These are phyloP conservation scores for Pestalotiopsis sp. DNA, from an alignment of 2,329 filamentous ascomycete species.

Conservation along the genomic window DNA sequence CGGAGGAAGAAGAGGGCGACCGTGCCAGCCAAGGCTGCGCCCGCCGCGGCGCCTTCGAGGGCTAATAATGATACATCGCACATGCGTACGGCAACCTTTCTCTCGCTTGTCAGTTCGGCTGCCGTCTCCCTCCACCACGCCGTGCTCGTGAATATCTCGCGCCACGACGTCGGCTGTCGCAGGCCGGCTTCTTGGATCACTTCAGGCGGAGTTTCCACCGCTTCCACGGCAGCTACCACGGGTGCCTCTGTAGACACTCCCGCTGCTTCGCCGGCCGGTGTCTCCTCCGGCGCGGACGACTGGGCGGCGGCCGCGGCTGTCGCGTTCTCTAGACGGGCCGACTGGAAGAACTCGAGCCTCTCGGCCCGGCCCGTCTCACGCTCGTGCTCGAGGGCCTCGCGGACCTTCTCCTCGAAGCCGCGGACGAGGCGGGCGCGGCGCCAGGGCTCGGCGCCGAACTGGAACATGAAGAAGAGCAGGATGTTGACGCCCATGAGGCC, in stretches of 20 bases:
- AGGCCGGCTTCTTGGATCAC: constrained; percentile 11
- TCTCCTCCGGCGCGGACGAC: background rate
- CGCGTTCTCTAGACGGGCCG: constrained; percentile 37
- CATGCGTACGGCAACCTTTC: constrained; percentile 65
- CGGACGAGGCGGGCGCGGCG: constrained; percentile 77
- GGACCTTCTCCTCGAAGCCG: constrained; percentile 79
- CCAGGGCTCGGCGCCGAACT: constrained; percentile 94
- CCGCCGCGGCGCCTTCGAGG: constrained; percentile 67
- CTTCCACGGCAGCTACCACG: constrained; percentile 22
- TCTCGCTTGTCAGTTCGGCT: constrained; percentile 67
- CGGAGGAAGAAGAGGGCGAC: constrained; percentile 43
- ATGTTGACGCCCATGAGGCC: constrained; percentile 98
- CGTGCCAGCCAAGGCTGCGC: constrained; percentile 62
- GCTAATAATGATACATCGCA: constrained; percentile 71
- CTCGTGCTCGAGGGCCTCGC: constrained; percentile 70
- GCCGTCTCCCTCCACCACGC: constrained; percentile 50
- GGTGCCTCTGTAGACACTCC: background rate
- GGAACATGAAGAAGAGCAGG: constrained; percentile 80
- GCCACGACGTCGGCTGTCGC: constrained; percentile 37
- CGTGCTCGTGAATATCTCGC: constrained; percentile 43
- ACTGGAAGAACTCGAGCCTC: constrained; percentile 29
- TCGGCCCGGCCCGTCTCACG: constrained; percentile 51
- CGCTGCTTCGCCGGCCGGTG: background rate
- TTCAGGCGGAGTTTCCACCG: constrained; percentile 15
- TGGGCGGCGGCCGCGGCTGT: constrained; percentile 27